Evolutionary conservation across 805 yeast genomes (phyloP).

Genomic region (Saturnispora bothae): DNA sequence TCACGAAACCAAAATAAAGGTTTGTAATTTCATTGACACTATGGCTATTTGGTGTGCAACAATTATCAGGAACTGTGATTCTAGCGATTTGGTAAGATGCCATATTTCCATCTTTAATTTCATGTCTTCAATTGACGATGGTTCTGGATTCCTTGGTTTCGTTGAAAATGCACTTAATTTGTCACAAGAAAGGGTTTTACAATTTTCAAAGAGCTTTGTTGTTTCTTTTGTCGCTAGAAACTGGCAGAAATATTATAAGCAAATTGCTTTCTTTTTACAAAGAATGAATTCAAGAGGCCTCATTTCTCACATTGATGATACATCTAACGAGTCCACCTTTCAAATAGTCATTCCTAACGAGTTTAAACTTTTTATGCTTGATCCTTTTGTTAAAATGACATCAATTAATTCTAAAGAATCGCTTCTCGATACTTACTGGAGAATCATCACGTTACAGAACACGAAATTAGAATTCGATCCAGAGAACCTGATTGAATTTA

Average conservation of each 20-base stretch:
- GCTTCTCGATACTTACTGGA: constrained; percentile 39
- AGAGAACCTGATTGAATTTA: constrained; percentile 16
- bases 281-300: constrained; percentile 25
- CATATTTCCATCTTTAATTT: constrained; percentile 35
- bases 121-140: constrained; percentile 27
- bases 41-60: constrained; percentile 38
- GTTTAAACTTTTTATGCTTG: constrained; percentile 23
- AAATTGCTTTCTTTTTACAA: constrained; percentile 34
- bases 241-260: constrained; percentile 29
- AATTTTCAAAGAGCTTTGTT: constrained; percentile 35
- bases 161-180: constrained; percentile 35
- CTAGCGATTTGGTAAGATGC: constrained; percentile 33
- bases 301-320: constrained; percentile 5
- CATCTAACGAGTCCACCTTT: constrained; percentile 8
- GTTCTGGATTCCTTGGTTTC: constrained; percentile 34
- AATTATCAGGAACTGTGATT: constrained; percentile 42
- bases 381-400: constrained; percentile 16
- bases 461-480: constrained; percentile 24
- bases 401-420: constrained; percentile 8
- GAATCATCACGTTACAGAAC: constrained; percentile 32
- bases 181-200: constrained; percentile 34
- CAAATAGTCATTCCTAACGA: constrained; percentile 25
- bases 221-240: constrained; percentile 37
- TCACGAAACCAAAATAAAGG: constrained; percentile 9
- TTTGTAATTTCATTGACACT: constrained; percentile 17